Evolutionary conservation across 176 grass and related monocot species (phyloP), one percentile per base, ranked within the genome.

Genomic region (Saccharum officinarum): DNA sequence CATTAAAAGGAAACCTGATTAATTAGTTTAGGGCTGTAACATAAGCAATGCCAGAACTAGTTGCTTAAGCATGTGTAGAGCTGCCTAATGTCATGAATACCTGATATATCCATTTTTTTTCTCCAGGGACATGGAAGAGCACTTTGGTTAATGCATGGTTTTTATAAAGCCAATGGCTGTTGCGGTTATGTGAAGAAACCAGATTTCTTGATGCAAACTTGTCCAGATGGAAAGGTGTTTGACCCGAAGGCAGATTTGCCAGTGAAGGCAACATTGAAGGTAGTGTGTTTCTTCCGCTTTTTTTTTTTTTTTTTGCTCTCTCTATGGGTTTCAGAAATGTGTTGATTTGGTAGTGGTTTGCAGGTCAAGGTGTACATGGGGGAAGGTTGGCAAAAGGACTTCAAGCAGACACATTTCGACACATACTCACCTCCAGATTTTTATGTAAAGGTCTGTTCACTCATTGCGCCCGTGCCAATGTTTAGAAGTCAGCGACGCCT

Each of bases 291-390:
- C 34, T 64, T 81, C 17, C 20, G 33, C 33, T 33, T 33, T 33
- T 33, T 33, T 33, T 31, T 31, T 31, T 61, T 28, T 49, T 49
- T 33, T 57, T 22, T 3, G 7, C 45, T 52, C 31, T 77, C 30
- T 78, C 11, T 83, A 23, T 54, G 39, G 72, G 83, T 12, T 61
- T 65, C 10, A 67, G 76, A 75, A 86, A 71, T 69, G 5, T 25
- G 61, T 57, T 81, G n/a, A 83, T 52, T 65, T 9, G 38, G 18
- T 76, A 39, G 1, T 75, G n/a, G 23, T 74, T 40, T 70, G 44
- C 69, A 98, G 96, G 91, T 98, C 9, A 98, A 98, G 87, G 87
- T 98, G 39, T 98, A 98, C 89, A 92, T 95, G 89, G 96, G 95
- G 10, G 93, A 95, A 40, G 96, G 96, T 39, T 95, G 96, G 96